Conservation (phyloP, 805 yeast genomes). For the Metschnikowia vanudenii region DNA sequence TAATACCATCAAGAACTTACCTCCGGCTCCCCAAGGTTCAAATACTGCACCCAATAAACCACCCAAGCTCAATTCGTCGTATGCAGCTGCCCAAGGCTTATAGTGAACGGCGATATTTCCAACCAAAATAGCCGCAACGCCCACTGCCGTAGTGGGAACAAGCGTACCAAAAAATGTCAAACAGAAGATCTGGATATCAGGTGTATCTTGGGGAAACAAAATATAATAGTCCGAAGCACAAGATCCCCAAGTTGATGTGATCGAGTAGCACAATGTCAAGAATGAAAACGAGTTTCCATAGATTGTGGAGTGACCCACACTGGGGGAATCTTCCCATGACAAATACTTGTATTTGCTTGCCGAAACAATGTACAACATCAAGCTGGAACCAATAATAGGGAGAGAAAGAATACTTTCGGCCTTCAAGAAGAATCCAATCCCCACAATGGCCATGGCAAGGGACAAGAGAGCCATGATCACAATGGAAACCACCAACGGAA, state of each 20-base stretch:
- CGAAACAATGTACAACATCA: constrained; percentile 65
- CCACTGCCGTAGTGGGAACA: constrained; percentile 74
- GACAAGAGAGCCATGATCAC: constrained; percentile 64
- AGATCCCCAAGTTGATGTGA: constrained; percentile 88
- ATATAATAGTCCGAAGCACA: constrained; percentile 83
- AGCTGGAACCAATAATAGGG: constrained; percentile 66
- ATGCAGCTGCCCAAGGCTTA: constrained; percentile 56
- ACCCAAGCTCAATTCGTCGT: constrained; percentile 64
- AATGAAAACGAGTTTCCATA: constrained; percentile 71
- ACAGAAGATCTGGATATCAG: constrained; percentile 51
- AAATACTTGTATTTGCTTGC: constrained; percentile 46
- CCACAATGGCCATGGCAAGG: constrained; percentile 69
- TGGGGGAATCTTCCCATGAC: constrained; percentile 22
- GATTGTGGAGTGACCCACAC: constrained; percentile 32
- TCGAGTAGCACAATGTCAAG: constrained; percentile 70
- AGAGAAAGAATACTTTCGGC: constrained; percentile 67
- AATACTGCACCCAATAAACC: constrained; percentile 69
- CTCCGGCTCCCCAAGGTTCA: constrained; percentile 72
- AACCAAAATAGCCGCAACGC: constrained; percentile 66
- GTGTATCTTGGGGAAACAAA: constrained; percentile 70
- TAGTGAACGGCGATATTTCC: constrained; percentile 63
- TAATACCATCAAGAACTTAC: constrained; percentile 69
- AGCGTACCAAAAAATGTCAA: constrained; percentile 66
- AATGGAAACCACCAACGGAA: constrained; percentile 75
- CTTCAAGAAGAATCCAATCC: constrained; percentile 66